Conservation (phyloP, 352 stramenopile species). For the Phytopythium helicoides region DNA sequence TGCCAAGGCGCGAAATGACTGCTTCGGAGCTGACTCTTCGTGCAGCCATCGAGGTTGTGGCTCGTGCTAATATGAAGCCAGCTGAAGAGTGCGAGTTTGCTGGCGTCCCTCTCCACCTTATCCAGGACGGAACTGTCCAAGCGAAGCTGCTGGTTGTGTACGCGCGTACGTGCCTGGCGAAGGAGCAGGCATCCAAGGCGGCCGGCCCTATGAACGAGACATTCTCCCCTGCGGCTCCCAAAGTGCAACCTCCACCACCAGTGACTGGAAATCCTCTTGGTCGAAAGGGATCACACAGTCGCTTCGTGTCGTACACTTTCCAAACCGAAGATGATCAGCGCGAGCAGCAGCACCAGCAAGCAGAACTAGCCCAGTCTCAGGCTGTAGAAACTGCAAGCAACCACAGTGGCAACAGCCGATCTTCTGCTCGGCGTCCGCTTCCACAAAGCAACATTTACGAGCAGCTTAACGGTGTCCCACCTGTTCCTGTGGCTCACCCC, state of each 20-base stretch:
- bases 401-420: too few relatives aligned
- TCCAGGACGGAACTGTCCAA: slow-evolving; percentile 66
- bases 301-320: slow-evolving; percentile 41
- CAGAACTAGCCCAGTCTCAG: not conserved
- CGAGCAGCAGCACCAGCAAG: slow-evolving; percentile 9
- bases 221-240: slow-evolving; percentile 6
- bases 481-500: not conserved
- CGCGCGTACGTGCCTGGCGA: slow-evolving; percentile 71
- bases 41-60: slow-evolving; percentile 46
- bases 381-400: not conserved
- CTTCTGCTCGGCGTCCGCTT: not conserved
- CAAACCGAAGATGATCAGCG: slow-evolving; percentile 17
- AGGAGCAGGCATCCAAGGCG: slow-evolving; percentile 24
- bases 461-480: not conserved
- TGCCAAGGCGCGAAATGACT: not conserved
- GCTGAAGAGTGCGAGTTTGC: slow-evolving; percentile 65
- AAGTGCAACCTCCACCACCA: slow-evolving; percentile 11
- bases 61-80: slow-evolving; percentile 51
- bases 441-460: not conserved
- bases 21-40: slow-evolving; percentile 42
- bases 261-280: slow-evolving; percentile 33
- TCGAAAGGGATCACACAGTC: slow-evolving; percentile 25
- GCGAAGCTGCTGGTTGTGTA: slow-evolving; percentile 70
- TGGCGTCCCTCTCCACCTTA: slow-evolving; percentile 48
- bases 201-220: not conserved